phyloP scores from a whole-genome alignment of 495 filamentous ascomycete species.

The Trichodelitschia bisporula region DNA sequence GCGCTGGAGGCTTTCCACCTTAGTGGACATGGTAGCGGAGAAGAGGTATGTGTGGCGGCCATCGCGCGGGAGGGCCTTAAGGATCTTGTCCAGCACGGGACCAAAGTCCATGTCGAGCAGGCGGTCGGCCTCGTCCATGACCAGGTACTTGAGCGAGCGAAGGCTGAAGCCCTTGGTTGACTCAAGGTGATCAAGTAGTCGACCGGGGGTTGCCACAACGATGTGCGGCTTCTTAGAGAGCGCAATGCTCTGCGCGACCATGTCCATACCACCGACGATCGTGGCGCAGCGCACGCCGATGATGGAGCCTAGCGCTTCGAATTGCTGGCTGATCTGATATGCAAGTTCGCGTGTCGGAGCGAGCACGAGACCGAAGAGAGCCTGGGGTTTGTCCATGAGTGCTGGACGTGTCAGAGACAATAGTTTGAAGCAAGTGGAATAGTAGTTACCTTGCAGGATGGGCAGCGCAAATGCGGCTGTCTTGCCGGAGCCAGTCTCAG shows the following conservation, averaged over 20 bases:
- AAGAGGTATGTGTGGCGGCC: constrained; percentile 60
- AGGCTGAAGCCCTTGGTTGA: constrained; percentile 91
- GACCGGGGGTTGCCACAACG: constrained; percentile 69
- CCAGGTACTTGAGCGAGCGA: constrained; percentile 53
- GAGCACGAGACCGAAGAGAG: constrained; percentile 56
- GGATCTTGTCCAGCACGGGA: constrained; percentile 71
- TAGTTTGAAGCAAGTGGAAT: too few relatives aligned
- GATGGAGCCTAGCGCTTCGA: constrained; percentile 60
- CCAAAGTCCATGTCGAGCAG: constrained; percentile 90
- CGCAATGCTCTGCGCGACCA: constrained; percentile 70
- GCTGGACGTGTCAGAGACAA: too few relatives aligned
- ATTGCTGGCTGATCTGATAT: constrained; percentile 62
- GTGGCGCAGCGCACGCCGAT: constrained; percentile 59
- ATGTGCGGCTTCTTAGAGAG: constrained; percentile 72
- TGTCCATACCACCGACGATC: constrained; percentile 84
- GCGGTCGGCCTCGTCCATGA: constrained; percentile 88
- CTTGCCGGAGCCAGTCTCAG: constrained; percentile 88
- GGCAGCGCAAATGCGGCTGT: constrained; percentile 80
- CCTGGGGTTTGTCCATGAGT: constrained; percentile 58
- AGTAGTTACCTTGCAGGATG: constrained; percentile 55
- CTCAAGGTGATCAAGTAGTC: constrained; percentile 79
- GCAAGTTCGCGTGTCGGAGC: constrained; percentile 86
- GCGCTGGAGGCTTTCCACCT: constrained; percentile 76
- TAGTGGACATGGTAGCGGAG: constrained; percentile 77
- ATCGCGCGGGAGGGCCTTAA: constrained; percentile 63